Evolutionary conservation across 2,329 filamentous ascomycete genomes (phyloP).

Genomic region (Xylariaceae sp.): DNA sequence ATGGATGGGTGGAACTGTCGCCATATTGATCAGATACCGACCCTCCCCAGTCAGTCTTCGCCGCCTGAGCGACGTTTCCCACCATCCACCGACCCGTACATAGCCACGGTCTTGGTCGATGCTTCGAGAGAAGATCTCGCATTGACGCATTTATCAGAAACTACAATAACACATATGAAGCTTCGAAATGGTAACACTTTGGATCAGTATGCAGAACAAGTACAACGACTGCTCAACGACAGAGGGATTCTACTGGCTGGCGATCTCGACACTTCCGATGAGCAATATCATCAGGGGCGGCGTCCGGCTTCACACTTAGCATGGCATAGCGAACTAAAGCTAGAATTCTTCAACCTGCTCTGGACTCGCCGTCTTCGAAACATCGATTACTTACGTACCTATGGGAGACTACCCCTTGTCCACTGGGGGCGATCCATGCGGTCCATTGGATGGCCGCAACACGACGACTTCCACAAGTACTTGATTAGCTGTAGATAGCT

Average conservation of each 20-base stretch:
- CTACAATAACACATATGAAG: not conserved
- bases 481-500: not conserved
- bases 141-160: conserved; percentile 1
- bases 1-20: not conserved
- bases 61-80: not conserved
- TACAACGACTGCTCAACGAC: not conserved
- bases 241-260: too few relatives aligned
- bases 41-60: not conserved
- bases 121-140: not conserved
- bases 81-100: too few relatives aligned
- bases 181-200: conserved; percentile 1
- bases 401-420: too few relatives aligned
- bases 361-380: too few relatives aligned
- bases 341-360: too few relatives aligned
- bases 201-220: not conserved
- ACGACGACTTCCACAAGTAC: not conserved
- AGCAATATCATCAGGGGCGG: too few relatives aligned
- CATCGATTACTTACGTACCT: too few relatives aligned
- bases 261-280: too few relatives aligned
- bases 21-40: not conserved
- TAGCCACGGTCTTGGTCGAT: not conserved
- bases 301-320: too few relatives aligned
- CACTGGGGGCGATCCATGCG: too few relatives aligned
- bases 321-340: too few relatives aligned
- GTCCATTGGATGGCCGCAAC: too few relatives aligned